A percentile compares a stretch with the other conserved stretches of the same genome.
Conservation (phyloP, 2,329 filamentous ascomycete species). For the Huntiella omanensis region DNA sequence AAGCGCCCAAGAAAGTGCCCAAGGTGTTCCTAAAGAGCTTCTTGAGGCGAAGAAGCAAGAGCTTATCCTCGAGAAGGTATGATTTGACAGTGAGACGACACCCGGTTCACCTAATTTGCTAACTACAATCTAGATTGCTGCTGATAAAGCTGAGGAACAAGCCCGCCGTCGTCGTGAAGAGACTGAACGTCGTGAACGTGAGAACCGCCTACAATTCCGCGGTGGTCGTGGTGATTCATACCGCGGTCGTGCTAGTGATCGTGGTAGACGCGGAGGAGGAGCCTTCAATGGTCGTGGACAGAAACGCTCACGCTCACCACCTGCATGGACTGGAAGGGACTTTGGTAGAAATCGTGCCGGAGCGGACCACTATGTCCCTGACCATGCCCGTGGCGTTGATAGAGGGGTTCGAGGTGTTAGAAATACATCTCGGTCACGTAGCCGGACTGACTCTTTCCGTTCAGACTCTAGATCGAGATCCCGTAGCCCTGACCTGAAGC, state of each 20-base stretch:
- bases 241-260: conserved; percentile 26
- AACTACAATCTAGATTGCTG: conserved; percentile 43
- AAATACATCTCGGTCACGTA: conserved; percentile 12
- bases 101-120: neutral
- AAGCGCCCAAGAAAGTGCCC: conserved; percentile 71
- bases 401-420: neutral
- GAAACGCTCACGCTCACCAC: conserved; percentile 30
- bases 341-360: conserved; percentile 25
- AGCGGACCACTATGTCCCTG: conserved; percentile 28
- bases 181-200: conserved; percentile 51
- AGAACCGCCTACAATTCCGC: conserved; percentile 35
- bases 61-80: conserved; percentile 82
- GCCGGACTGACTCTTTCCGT: conserved; percentile 19
- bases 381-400: conserved; percentile 17
- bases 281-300: conserved; percentile 22
- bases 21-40: conserved; percentile 85
- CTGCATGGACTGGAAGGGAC: conserved; percentile 23
- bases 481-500: conserved; percentile 29
- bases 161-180: conserved; percentile 52
- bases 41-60: conserved; percentile 93
- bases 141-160: conserved; percentile 63
- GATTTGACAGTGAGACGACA: conserved; percentile 3
- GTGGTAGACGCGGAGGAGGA: conserved; percentile 22
- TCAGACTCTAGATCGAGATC: conserved; percentile 26
- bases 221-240: conserved; percentile 35